Evolutionary conservation across 2,329 filamentous ascomycete genomes (phyloP).

Genomic region (Pseudopithomyces chartarum): DNA sequence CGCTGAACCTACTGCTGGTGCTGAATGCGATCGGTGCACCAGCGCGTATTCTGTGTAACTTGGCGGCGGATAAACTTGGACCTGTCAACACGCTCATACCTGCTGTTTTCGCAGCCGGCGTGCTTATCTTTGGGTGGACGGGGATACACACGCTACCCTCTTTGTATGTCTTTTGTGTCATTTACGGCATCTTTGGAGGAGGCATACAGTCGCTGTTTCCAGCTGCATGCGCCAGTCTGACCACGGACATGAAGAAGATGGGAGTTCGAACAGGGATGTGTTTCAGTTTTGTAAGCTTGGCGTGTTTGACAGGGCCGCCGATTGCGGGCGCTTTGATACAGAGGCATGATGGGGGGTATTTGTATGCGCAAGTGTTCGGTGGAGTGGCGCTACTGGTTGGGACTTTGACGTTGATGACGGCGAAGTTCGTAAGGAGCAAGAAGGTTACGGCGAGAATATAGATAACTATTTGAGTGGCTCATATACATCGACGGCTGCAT

Average conservation of each 20-base stretch:
- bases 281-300: constrained; percentile 32
- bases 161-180: constrained; percentile 49
- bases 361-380: constrained; percentile 47
- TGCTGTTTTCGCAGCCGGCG: constrained; percentile 22
- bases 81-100: constrained; percentile 47
- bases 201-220: constrained; percentile 52
- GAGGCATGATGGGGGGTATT: constrained; percentile 41
- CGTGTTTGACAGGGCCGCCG: constrained; percentile 33
- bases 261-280: constrained; percentile 55
- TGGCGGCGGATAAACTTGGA: constrained; percentile 51
- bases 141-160: constrained; percentile 44
- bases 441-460: constrained; percentile 4
- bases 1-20: constrained; percentile 52
- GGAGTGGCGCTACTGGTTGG: not conserved
- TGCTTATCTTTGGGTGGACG: constrained; percentile 53
- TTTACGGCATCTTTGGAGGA: constrained; percentile 56
- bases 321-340: constrained; percentile 43
- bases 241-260: constrained; percentile 46
- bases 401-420: constrained; percentile 2
- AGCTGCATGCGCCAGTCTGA: constrained; percentile 50
- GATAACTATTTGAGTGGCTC: not conserved
- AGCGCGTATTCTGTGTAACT: constrained; percentile 55
- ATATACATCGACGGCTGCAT: no score
- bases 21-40: constrained; percentile 52
- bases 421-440: constrained; percentile 3